Conservation (phyloP, 345 rosid genomes). For the Syzygium aqueum region DNA sequence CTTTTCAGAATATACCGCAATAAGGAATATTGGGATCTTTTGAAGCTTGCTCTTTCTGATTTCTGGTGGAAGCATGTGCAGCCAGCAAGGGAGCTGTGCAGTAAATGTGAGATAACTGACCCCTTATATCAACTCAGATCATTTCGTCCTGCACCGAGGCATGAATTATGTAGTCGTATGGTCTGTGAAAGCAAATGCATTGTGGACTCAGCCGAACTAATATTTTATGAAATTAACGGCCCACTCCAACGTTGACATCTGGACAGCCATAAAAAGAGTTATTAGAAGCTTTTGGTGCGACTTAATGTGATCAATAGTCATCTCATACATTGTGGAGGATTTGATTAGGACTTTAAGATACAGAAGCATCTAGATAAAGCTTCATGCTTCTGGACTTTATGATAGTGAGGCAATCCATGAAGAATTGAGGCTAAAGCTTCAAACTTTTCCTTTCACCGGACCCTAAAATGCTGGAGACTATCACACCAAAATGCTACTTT, state of each 20-base stretch:
- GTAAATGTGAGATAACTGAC: slow-evolving; percentile 17
- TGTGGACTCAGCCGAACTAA: slow-evolving; percentile 24
- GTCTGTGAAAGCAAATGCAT: slow-evolving; percentile 35
- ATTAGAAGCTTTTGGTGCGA: neutral
- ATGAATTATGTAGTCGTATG: slow-evolving; percentile 32
- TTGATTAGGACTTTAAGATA: neutral
- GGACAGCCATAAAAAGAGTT: neutral
- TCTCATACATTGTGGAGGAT: neutral
- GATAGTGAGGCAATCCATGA: neutral
- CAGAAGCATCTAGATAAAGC: neutral
- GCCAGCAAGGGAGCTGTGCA: slow-evolving; percentile 53
- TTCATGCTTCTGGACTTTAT: neutral
- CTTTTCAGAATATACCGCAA: slow-evolving; percentile 48
- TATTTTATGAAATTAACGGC: slow-evolving; percentile 40
- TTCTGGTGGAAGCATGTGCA: slow-evolving; percentile 76
- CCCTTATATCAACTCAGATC: slow-evolving; percentile 31
- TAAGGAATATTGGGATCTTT: slow-evolving; percentile 41
- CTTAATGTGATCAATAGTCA: neutral
- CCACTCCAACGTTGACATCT: slow-evolving; percentile 8
- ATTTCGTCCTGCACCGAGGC: slow-evolving; percentile 42
- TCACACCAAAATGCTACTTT: neutral
- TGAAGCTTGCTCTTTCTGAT: slow-evolving; percentile 57
- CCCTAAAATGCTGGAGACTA: neutral
- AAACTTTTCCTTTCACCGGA: neutral
- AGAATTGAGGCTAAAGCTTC: neutral